Conservation (phyloP, 176 grass and related monocot genomes). For the Elymus sibiricus region DNA sequence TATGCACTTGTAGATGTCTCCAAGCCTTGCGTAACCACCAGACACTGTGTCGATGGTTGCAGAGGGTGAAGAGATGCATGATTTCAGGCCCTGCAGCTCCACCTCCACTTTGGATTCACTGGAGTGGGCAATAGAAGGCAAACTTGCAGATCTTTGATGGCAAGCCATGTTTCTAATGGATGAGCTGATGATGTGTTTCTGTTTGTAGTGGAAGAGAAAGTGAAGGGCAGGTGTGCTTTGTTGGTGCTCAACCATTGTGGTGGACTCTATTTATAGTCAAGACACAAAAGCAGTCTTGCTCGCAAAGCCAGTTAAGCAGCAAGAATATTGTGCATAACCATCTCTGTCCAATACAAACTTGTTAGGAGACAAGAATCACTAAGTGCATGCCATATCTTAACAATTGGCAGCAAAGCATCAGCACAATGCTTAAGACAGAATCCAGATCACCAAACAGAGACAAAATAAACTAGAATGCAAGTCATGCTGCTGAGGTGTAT, state of each 20-base stretch:
- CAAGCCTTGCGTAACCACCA: constrained; percentile 13
- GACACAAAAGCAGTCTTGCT: constrained; percentile 8
- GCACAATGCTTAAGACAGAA: not conserved
- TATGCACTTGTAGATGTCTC: constrained; percentile 17
- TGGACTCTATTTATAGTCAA: constrained; percentile 32
- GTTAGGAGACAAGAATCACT: constrained; percentile 17
- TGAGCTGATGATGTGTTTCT: not conserved
- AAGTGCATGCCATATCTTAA: not conserved
- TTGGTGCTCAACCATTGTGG: constrained; percentile 7
- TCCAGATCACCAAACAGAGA: not conserved
- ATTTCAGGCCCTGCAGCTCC: constrained; percentile 27
- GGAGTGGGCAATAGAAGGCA: constrained; percentile 26
- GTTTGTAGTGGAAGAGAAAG: not conserved
- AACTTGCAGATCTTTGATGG: constrained; percentile 47
- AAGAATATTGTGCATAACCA: not conserved
- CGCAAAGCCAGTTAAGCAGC: not conserved
- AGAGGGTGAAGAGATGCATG: not conserved
- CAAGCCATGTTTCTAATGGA: constrained; percentile 31
- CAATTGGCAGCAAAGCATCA: not conserved
- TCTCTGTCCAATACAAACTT: not conserved
- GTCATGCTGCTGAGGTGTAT: not conserved
- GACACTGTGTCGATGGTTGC: not conserved
- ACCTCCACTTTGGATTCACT: constrained; percentile 25
- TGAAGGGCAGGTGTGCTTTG: not conserved
- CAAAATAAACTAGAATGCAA: not conserved